Base-by-base conservation (phyloP, 805 yeast species). In the Saccharomycopsis schoenii region DNA sequence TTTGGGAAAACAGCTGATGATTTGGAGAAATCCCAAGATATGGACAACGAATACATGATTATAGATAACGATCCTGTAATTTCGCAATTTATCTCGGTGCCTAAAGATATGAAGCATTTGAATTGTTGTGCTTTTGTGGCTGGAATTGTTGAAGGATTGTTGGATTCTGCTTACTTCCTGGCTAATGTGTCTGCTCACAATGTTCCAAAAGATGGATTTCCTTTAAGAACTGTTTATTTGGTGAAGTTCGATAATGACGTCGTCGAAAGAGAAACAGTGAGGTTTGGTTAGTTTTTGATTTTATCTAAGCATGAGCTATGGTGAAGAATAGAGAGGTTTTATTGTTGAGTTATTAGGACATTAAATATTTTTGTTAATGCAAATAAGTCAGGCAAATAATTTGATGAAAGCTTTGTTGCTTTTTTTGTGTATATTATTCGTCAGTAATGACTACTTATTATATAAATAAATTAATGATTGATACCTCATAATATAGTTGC, bases 121-220 rank as follows among this genome's bases (percentile, higher is more conserved):
- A 88, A 87, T 68, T 88, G 94, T 68, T 84, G 86, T 15, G 92
- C 96, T 0, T 88, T 87, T 69, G 82, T 85, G 1, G 96, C 96
- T 0, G 97, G 97, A 0, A 79, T 90, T 15, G 78, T 89, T 50
- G 96, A 90, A 70, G 96, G 96, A 0, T 84, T 89, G 1, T 74
- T 90, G 61, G 94, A 88, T 67, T 77, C 86, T 4, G 77, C 89
- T 1, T 84, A 83, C 64, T 89, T 89, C 68, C 83, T 80, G 60
- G 91, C 93, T 14, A 77, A 75, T 55, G 96, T 90, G 8, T 82
- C 88, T n/a, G 96, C 97, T 1, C 96, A 90, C 68, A 79, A 85
- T 0, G 89, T 85, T 17, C 87, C 88, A 1, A 72, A 78, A 1
- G 86, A 80, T 1, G 80, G 77, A 2, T 69, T 67, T 39, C 90